phyloP scores from a whole-genome alignment of 2,329 filamentous ascomycete species.

The Capronia coronata region DNA sequence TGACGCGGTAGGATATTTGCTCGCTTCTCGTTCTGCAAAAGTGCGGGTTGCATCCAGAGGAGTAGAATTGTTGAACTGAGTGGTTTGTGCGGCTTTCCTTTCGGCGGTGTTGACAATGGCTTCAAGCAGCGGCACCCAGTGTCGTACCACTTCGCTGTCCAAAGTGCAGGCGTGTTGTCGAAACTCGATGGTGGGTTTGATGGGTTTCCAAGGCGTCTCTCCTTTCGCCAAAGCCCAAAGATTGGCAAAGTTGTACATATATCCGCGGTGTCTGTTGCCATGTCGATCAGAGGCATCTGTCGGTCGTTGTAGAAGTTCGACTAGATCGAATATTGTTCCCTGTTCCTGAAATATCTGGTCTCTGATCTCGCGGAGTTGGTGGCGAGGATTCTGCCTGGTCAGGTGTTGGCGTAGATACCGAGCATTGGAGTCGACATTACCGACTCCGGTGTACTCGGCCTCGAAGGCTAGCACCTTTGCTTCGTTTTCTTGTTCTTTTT shows the following conservation, averaged over 20 bases:
- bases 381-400: background rate
- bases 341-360: constrained; percentile 14
- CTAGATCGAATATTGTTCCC: constrained; percentile 13
- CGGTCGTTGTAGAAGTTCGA: constrained; percentile 9
- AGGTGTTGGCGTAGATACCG: constrained; percentile 5
- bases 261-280: constrained; percentile 12
- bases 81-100: constrained; percentile 11
- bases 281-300: background rate
- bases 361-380: background rate
- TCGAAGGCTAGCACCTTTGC: constrained; percentile 11
- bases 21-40: constrained; percentile 10
- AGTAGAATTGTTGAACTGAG: background rate
- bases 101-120: constrained; percentile 19
- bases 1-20: constrained; percentile 9
- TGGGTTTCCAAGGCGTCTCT: constrained; percentile 15
- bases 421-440: constrained; percentile 19
- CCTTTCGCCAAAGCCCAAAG: constrained; percentile 11
- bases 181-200: constrained; percentile 25
- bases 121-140: constrained; percentile 23
- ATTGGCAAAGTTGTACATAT: constrained; percentile 24
- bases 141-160: constrained; percentile 11
- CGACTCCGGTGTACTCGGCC: constrained; percentile 17
- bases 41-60: background rate
- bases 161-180: constrained; percentile 23
- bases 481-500: constrained; percentile 16